A percentile compares a stretch with the other conserved stretches of the same genome.
These are phyloP conservation scores for Phialophora chinensis DNA, from an alignment of 2,329 filamentous ascomycete genomes.

Conservation along the genomic window DNA sequence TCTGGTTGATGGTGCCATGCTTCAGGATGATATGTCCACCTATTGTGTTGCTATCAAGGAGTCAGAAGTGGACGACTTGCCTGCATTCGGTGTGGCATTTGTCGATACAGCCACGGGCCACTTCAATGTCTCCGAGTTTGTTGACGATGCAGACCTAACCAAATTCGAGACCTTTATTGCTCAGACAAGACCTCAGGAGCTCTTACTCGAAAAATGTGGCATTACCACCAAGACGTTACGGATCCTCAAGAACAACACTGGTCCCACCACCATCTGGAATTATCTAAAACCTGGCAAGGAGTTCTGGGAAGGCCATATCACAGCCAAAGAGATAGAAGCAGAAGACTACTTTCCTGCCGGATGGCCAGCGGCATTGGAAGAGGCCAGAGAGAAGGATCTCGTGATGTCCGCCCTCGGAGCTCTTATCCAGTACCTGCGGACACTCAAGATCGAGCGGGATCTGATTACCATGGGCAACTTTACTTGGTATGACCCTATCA, in stretches of 20 bases:
- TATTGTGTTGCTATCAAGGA: constrained; percentile 97
- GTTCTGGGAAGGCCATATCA: constrained; percentile 86
- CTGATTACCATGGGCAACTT: constrained; percentile 91
- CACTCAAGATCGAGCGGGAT: constrained; percentile 86
- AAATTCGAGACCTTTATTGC: constrained; percentile 97
- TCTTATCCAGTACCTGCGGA: constrained; percentile 81
- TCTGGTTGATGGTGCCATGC: constrained; percentile 92
- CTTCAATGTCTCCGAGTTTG: constrained; percentile 90
- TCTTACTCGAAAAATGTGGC: constrained; percentile 84
- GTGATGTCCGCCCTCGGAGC: constrained; percentile 92
- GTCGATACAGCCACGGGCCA: constrained; percentile 95
- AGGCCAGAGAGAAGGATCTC: constrained; percentile 77
- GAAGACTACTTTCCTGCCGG: constrained; percentile 79
- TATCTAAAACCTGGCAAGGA: constrained; percentile 83
- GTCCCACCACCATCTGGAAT: constrained; percentile 94
- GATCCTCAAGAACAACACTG: constrained; percentile 94
- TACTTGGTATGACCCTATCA: constrained; percentile 88
- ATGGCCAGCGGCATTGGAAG: constrained; percentile 78
- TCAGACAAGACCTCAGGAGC: constrained; percentile 84
- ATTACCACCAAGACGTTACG: constrained; percentile 88
- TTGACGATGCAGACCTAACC: constrained; percentile 90
- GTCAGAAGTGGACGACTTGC: constrained; percentile 69
- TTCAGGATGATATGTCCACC: constrained; percentile 96
- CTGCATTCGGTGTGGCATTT: constrained; percentile 89
- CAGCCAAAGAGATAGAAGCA: constrained; percentile 78